These are phyloP conservation scores for Calonectria hongkongensis DNA, from an alignment of 2,329 filamentous ascomycete species.

Conservation along the genomic window DNA sequence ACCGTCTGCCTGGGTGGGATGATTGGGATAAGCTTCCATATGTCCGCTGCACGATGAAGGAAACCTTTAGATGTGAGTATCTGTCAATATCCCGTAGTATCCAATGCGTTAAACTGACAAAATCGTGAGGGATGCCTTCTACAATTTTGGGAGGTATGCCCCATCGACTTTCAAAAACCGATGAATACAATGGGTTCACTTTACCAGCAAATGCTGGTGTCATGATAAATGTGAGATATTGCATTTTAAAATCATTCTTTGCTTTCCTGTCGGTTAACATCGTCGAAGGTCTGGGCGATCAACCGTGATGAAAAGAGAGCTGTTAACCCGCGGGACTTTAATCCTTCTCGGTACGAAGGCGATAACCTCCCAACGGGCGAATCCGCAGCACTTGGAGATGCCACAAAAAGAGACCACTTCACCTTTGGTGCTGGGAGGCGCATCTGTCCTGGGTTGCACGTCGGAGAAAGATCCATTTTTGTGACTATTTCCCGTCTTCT, in stretches of 20 bases:
- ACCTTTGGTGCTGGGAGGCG: slow-evolving; percentile 28
- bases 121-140: slow-evolving; percentile 24
- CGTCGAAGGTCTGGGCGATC: slow-evolving; percentile 25
- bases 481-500: slow-evolving; percentile 17
- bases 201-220: slow-evolving; percentile 27
- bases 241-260: too few species aligned
- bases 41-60: slow-evolving; percentile 17
- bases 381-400: slow-evolving; percentile 19
- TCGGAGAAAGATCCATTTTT: slow-evolving; percentile 27
- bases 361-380: slow-evolving; percentile 22
- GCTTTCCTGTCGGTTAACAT: neutral
- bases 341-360: slow-evolving; percentile 18
- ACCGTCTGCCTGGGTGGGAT: slow-evolving; percentile 17
- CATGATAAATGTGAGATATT: slow-evolving; percentile 29
- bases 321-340: slow-evolving; percentile 11
- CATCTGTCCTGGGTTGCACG: slow-evolving; percentile 23
- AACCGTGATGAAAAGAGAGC: slow-evolving; percentile 25
- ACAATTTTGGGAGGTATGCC: slow-evolving; percentile 31
- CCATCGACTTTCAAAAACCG: slow-evolving; percentile 10
- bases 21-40: slow-evolving; percentile 27
- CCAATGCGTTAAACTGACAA: too few species aligned
- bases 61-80: slow-evolving; percentile 23
- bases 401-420: slow-evolving; percentile 19
- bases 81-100: too few species aligned
- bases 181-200: slow-evolving; percentile 23